These are phyloP conservation scores for Leptodermis oblonga DNA, from an alignment of 257 asterid species.

Conservation along the genomic window DNA sequence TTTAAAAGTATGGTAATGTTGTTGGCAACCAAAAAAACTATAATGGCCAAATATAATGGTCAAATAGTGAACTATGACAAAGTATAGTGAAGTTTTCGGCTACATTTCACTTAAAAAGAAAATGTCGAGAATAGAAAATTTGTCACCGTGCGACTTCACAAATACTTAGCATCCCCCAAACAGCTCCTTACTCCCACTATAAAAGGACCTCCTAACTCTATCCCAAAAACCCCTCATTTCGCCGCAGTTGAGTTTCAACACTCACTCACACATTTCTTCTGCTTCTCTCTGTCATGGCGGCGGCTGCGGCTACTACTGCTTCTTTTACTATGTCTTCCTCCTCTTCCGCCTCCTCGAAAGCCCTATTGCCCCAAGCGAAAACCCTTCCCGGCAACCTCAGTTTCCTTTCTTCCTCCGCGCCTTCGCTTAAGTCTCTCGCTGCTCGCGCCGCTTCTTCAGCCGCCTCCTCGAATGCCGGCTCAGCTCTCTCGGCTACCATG, in stretches of 20 bases:
- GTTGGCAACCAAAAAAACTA: too few species aligned
- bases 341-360: constrained; percentile 19
- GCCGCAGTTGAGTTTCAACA: not conserved
- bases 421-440: constrained; percentile 46
- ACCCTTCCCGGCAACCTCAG: constrained; percentile 32
- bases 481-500: constrained; percentile 52
- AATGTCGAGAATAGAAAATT: too few species aligned
- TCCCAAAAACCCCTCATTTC: not conserved
- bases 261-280: not conserved
- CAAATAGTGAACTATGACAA: too few species aligned
- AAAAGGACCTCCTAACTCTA: constrained; percentile 9
- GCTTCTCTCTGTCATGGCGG: constrained; percentile 44
- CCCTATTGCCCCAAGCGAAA: constrained; percentile 24
- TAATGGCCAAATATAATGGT: too few species aligned
- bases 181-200: not conserved
- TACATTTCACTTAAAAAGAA: too few species aligned
- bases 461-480: constrained; percentile 29
- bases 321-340: constrained; percentile 32
- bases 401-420: constrained; percentile 52
- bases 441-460: constrained; percentile 27
- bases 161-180: not conserved
- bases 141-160: not conserved
- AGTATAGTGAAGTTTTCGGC: too few species aligned
- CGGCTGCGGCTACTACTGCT: constrained; percentile 44
- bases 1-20: too few species aligned